Percentiles rank a stretch among this genome's conserved stretches.
Evolutionary conservation across 164 flowering plant species (phyloP).

Genomic region (Umbellularia californica): DNA sequence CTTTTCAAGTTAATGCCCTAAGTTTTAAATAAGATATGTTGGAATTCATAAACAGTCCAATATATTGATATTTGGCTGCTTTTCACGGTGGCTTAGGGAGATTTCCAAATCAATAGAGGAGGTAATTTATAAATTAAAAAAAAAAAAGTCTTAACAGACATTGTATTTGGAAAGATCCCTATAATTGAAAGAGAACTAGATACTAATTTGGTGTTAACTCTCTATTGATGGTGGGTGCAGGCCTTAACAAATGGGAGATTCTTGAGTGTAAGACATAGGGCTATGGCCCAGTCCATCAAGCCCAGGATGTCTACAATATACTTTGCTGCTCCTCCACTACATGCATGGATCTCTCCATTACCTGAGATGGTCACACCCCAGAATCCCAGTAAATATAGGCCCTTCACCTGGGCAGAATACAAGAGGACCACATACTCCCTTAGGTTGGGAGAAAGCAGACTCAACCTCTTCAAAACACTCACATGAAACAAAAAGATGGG

Average conservation of each 20-base stretch:
- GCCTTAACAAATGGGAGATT: constrained; percentile 75
- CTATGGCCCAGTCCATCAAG: constrained; percentile 37
- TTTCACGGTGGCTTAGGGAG: no score
- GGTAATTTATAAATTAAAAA: no score
- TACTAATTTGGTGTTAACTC: no score
- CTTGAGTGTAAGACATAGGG: constrained; percentile 71
- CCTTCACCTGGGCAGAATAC: constrained; percentile 77
- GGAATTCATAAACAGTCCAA: no score
- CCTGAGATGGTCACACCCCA: constrained; percentile 40
- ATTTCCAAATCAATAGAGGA: no score
- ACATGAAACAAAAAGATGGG: not conserved
- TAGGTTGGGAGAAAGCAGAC: constrained; percentile 49
- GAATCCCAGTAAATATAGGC: constrained; percentile 39
- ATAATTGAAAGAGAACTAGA: no score
- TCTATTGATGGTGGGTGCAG: constrained; percentile 20
- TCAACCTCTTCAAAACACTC: constrained; percentile 42
- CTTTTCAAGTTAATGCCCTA: no score
- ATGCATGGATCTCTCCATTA: constrained; percentile 44
- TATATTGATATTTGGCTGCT: no score
- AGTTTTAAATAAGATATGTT: no score
- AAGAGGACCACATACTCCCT: constrained; percentile 55
- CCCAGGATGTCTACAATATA: constrained; percentile 62
- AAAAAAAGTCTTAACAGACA: no score
- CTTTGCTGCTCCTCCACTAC: constrained; percentile 67
- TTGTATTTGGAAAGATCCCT: no score